Evolutionary conservation across 2,329 filamentous ascomycete genomes (phyloP).

Genomic region (Westerdykella ornata): DNA sequence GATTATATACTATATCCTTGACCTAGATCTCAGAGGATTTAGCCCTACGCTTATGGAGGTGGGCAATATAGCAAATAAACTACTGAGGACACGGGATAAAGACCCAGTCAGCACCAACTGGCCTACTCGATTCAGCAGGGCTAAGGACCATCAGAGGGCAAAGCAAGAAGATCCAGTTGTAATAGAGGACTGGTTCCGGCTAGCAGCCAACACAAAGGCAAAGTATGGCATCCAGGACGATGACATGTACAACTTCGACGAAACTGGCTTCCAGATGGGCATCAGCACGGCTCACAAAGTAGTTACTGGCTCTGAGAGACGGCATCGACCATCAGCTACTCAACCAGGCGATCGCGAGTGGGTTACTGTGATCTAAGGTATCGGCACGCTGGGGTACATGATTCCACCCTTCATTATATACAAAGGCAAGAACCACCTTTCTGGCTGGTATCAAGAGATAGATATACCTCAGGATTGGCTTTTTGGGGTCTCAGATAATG

Average conservation of each 20-base stretch:
- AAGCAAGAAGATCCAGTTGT: slow-evolving; percentile 1
- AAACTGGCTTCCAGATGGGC: slow-evolving; percentile 14
- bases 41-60: slow-evolving; percentile 3
- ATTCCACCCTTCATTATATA: slow-evolving; percentile 6
- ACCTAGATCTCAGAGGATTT: slow-evolving; percentile 6
- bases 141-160: not conserved
- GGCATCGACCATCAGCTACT: not conserved
- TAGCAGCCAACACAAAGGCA: slow-evolving; percentile 1
- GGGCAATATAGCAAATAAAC: slow-evolving; percentile 9
- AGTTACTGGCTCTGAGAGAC: slow-evolving; percentile 5
- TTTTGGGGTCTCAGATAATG: slow-evolving; percentile 27
- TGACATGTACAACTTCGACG: slow-evolving; percentile 15
- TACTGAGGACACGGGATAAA: slow-evolving; percentile 3
- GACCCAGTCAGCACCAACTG: slow-evolving; percentile 2
- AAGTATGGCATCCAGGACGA: slow-evolving; percentile 7
- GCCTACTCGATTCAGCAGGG: slow-evolving; percentile 2
- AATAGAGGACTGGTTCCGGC: slow-evolving; percentile 3
- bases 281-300: slow-evolving; percentile 5
- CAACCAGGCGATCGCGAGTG: slow-evolving; percentile 7
- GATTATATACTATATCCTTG: slow-evolving; percentile 4
- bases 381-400: not conserved
- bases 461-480: slow-evolving; percentile 13
- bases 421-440: slow-evolving; percentile 4
- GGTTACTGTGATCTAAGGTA: slow-evolving; percentile 4
- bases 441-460: slow-evolving; percentile 3